Evolutionary conservation across 1,284 basidiomycete genomes (phyloP), one percentile per base, ranked within the genome.

Genomic region (Tausonia pullulans): DNA sequence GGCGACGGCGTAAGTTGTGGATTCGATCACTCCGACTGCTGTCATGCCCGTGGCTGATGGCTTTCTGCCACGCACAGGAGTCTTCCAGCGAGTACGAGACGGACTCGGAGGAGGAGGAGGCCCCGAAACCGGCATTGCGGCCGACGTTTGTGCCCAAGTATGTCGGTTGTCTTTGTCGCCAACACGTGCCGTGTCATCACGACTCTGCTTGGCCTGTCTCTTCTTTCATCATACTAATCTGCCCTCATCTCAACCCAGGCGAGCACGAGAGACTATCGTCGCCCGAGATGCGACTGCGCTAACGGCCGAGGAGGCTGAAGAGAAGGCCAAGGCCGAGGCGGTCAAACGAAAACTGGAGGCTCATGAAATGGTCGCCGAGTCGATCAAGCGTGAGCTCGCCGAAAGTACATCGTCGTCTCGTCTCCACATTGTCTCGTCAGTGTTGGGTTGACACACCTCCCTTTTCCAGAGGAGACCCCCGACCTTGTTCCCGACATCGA

Each of bases 101-200:
- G n/a, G 85, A 85, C 60, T 86, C 83, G n/a, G 74, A 75, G 50
- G 83, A 74, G 39, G 77, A 78, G 54, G 72, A 71, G n/a, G 70
- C 70, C 4, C 70, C 73, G 4, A 69, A 71, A 81, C 87, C 77
- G 67, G 81, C 68, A 79, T 89, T 92, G 75, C 83, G 91, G 68
- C 92, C 93, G 1, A 85, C 94, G 0, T 96, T 95, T 73, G 83
- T 95, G 11, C 88, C 90, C 63, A 95, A 94, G 90, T 91, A 73
- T 61, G 84, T 57, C 14, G 4, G 27, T 27, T 27, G 7, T 40
- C 45, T 43, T n/a, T 40, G 43, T 40, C 13, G 48, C 50, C 40
- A 45, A 50, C 5, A 16, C 58, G 27, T 27, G 27, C 27, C 27
- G 27, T 27, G 27, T 27, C 27, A 27, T 27, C 27, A 27, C 43